Base-by-base conservation (phyloP, 352 stramenopile species). In the Pythium periplocum region DNA sequence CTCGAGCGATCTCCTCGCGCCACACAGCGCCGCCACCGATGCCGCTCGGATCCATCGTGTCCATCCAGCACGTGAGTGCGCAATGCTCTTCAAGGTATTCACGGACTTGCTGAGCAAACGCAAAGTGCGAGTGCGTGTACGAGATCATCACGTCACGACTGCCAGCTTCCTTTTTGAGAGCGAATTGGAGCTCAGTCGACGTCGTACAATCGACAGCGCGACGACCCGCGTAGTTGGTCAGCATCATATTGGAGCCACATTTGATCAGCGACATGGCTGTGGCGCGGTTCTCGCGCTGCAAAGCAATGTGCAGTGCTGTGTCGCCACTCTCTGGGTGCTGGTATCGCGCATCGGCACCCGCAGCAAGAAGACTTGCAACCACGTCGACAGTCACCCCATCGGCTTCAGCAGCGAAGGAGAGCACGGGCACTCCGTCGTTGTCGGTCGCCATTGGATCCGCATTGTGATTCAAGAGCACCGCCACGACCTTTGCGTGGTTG, bases 141-240 rank as follows among this genome's bases (percentile, higher is more conserved):
- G 72, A 88, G 40, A 93, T 87, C 83, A 93, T 91, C 4, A 93
- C 71, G 45, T 93, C 79, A 7, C 83, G 76, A 6, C 56, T 81
- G 8, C 78, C 78, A 1, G 80, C 80, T 46, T 87, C 74, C 48
- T 86, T 83, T 66, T 91, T 91, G 10, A 91, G 59, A 32, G 68
- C 64, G 41, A 91, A 91, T 47, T 90, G 83, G 11, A 91, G 62
- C 45, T 86, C 65, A 2, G 78, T 91, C 4, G 80, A 91, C 6
- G 78, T 88, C 30, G 83, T 93, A 57, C 81, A 87, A 58, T 93
- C 83, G 31, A 93, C 75, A 2, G 83, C 75, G 9, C 83, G 78
- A 40, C 84, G 79, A 3, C 80, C 83, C 1, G 60, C 55, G 48
- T 62, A 58, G 45, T 93, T 93, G 8, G 71, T 76, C 4, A 69